Conservation (phyloP, 257 asterid genomes). For the Solanum okadae region DNA sequence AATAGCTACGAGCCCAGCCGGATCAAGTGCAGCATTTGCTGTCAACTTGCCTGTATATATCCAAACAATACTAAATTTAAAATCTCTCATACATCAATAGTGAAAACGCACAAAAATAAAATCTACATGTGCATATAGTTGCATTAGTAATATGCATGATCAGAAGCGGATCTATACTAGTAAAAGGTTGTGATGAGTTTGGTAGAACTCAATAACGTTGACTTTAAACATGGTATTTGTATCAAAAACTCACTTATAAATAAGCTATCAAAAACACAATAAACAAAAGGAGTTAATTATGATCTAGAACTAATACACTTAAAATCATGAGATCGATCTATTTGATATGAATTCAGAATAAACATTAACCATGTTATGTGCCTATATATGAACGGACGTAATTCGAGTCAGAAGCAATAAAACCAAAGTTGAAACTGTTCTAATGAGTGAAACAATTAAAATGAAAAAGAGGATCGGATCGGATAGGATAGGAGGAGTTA, state of each 20-base stretch:
- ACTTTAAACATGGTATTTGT: too few relatives aligned
- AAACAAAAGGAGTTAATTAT: too few relatives aligned
- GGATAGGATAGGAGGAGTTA: background rate
- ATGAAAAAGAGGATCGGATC: background rate
- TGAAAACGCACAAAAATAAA: background rate
- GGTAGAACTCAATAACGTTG: background rate
- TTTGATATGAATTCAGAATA: background rate
- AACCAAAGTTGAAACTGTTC: background rate
- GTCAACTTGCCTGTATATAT: constrained; percentile 1
- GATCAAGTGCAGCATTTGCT: constrained; percentile 5
- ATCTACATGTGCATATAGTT: background rate
- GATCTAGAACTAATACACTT: too few relatives aligned
- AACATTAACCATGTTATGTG: background rate
- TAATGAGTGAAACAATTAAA: background rate
- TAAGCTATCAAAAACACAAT: too few relatives aligned
- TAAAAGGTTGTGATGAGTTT: background rate
- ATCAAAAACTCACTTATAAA: too few relatives aligned
- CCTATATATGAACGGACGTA: background rate
- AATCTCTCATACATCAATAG: background rate
- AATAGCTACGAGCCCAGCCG: constrained; percentile 9
- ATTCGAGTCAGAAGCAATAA: background rate
- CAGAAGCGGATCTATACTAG: background rate
- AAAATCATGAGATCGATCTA: too few relatives aligned
- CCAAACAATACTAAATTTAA: background rate
- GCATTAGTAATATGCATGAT: background rate